phyloP scores from a whole-genome alignment of 257 asterid genomes.

The Ehretia macrophylla region DNA sequence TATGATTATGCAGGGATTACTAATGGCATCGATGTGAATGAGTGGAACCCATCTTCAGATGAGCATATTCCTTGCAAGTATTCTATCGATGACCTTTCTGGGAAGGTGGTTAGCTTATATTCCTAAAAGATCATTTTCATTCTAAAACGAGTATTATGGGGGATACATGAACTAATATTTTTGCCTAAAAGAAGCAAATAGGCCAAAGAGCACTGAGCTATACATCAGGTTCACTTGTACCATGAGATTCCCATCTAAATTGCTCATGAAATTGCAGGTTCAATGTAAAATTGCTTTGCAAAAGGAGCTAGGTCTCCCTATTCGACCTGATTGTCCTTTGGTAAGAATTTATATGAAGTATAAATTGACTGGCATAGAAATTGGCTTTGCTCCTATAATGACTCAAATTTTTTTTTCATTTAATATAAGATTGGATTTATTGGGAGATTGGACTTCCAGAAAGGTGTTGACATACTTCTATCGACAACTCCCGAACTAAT shows the following conservation, averaged over 20 bases:
- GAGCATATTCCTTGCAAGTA: slow-evolving; percentile 54
- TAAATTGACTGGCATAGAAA: not conserved
- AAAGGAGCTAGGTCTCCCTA: slow-evolving; percentile 86
- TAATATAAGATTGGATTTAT: slow-evolving; percentile 78
- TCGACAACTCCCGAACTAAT: slow-evolving; percentile 81
- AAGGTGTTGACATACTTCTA: slow-evolving; percentile 90
- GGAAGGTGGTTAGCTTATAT: slow-evolving; percentile 59
- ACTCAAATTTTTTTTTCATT: not conserved
- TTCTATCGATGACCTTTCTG: slow-evolving; percentile 71
- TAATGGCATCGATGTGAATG: slow-evolving; percentile 75
- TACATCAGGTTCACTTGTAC: not conserved
- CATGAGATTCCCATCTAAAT: slow-evolving; percentile 2
- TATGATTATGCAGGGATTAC: slow-evolving; percentile 64
- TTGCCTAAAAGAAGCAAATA: not conserved
- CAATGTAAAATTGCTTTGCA: slow-evolving; percentile 80
- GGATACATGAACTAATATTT: not conserved
- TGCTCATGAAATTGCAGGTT: slow-evolving; percentile 33
- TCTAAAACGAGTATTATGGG: slow-evolving; percentile 1
- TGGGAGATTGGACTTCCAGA: slow-evolving; percentile 94
- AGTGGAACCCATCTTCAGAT: slow-evolving; percentile 85
- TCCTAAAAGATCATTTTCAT: not conserved
- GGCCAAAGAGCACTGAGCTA: not conserved
- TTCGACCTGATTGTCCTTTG: slow-evolving; percentile 78
- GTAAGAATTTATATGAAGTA: slow-evolving; percentile 31
- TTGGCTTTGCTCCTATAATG: not conserved